A percentile compares a stretch with the other conserved stretches of the same genome.
These are phyloP conservation scores for Trypanosoma caninum DNA, from an alignment of 208 protist genomes.

Conservation along the genomic window DNA sequence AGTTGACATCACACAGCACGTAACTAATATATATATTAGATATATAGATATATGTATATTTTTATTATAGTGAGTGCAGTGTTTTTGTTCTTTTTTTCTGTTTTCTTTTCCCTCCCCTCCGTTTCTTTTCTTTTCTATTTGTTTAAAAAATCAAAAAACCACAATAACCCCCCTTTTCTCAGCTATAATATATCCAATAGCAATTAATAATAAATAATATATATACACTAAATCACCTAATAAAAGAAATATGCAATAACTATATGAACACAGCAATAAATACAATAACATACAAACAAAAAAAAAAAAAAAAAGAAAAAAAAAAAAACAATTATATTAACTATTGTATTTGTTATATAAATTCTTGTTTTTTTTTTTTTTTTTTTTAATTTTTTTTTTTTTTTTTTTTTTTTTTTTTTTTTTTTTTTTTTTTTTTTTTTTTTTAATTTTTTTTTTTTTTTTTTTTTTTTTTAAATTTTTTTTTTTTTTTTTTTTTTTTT, in stretches of 20 bases:
- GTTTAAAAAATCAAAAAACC: no score
- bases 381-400: background rate
- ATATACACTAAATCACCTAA: no score
- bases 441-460: background rate
- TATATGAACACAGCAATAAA: no score
- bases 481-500: background rate
- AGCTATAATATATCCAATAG: no score
- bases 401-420: background rate
- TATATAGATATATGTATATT: constrained; percentile 6
- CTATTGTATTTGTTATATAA: no score
- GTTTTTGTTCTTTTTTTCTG: constrained; percentile 8
- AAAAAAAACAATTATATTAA: no score
- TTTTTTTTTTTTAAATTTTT: background rate
- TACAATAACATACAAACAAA: no score
- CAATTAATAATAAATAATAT: no score
- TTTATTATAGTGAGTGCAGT: background rate
- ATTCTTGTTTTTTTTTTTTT: no score
- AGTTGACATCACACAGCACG: constrained; percentile 8
- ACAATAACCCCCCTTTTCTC: no score
- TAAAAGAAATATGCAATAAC: no score
- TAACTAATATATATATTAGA: background rate
- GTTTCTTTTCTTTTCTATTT: constrained; percentile 2
- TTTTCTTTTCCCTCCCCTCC: constrained; percentile 3
- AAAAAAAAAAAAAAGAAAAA: no score
- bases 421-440: background rate